These are phyloP conservation scores for Hippophae gyantsensis DNA, from an alignment of 306 rosid genomes.

Conservation along the genomic window DNA sequence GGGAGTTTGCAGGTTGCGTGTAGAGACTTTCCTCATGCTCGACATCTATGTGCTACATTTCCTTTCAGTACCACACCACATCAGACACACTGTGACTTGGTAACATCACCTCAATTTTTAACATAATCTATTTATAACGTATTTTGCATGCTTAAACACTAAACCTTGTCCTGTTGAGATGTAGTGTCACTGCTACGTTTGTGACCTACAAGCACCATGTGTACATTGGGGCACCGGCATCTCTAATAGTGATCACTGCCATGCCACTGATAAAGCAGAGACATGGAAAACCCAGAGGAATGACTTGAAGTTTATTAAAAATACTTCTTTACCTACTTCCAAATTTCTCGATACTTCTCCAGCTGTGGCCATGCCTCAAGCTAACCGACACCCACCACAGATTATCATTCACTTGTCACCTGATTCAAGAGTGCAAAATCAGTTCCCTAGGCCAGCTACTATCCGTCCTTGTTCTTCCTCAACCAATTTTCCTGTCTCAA, in stretches of 20 bases:
- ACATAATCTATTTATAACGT: neutral
- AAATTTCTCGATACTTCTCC: conserved; percentile 14
- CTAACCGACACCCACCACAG: conserved; percentile 11
- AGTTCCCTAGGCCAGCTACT: conserved; percentile 21
- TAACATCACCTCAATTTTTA: conserved; percentile 19
- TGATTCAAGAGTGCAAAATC: conserved; percentile 23
- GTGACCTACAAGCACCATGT: conserved; percentile 73
- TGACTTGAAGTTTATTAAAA: conserved; percentile 25
- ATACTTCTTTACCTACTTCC: conserved; percentile 27
- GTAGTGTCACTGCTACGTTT: conserved; percentile 88
- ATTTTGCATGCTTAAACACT: neutral
- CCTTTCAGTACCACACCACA: conserved; percentile 60
- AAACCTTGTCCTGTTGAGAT: conserved; percentile 22
- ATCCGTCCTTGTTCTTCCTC: conserved; percentile 17
- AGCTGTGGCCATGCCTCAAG: conserved; percentile 13
- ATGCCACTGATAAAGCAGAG: conserved; percentile 58
- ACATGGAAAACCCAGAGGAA: conserved; percentile 47
- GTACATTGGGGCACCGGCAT: conserved; percentile 40
- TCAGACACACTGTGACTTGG: conserved; percentile 50
- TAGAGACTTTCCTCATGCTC: conserved; percentile 77
- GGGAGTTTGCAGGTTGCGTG: conserved; percentile 54
- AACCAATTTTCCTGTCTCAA: conserved; percentile 17
- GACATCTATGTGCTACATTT: conserved; percentile 59
- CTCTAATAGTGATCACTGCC: conserved; percentile 46
- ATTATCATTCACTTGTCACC: conserved; percentile 23